Percentiles rank a stretch among this genome's conserved stretches.
phyloP scores from a whole-genome alignment of 2,329 filamentous ascomycete genomes.

The Alternaria tenuissima region DNA sequence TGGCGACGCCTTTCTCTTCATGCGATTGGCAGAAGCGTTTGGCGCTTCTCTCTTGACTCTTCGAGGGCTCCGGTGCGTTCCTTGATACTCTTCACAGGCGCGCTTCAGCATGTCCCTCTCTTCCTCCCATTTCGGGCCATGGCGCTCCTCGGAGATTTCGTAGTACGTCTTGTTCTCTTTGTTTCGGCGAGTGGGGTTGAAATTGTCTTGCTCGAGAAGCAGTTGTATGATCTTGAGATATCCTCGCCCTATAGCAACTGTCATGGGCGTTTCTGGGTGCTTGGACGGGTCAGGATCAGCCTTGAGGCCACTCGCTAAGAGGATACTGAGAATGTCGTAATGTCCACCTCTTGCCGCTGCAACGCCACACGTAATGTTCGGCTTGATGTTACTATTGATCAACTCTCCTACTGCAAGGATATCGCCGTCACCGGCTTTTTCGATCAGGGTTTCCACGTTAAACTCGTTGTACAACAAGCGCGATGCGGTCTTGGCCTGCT shows the following conservation, averaged over 20 bases:
- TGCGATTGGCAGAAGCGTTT: conserved; percentile 32
- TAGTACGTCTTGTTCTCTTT: conserved; percentile 83
- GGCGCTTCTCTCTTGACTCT: conserved; percentile 47
- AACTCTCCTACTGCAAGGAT: conserved; percentile 59
- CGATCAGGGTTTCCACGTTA: conserved; percentile 58
- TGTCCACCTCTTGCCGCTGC: conserved; percentile 93
- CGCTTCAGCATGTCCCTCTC: conserved; percentile 83
- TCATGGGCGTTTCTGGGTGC: conserved; percentile 88
- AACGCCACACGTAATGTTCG: conserved; percentile 86
- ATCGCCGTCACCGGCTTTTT: conserved; percentile 59
- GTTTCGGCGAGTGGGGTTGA: conserved; percentile 80
- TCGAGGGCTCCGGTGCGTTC: conserved; percentile 45
- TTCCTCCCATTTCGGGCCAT: conserved; percentile 88
- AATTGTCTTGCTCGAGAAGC: conserved; percentile 77
- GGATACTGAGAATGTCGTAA: conserved; percentile 81
- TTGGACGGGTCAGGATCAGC: conserved; percentile 72
- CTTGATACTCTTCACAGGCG: conserved; percentile 68
- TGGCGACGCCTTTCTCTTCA: conserved; percentile 45
- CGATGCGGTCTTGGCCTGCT: conserved; percentile 50
- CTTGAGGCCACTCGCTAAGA: conserved; percentile 59
- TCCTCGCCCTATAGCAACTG: conserved; percentile 88
- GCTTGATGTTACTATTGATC: conserved; percentile 60
- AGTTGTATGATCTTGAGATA: conserved; percentile 86
- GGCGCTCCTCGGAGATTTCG: conserved; percentile 83
- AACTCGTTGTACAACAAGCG: conserved; percentile 60